Conservation (phyloP, 768 basidiomycete species). For the Phanerochaete carnosa region DNA sequence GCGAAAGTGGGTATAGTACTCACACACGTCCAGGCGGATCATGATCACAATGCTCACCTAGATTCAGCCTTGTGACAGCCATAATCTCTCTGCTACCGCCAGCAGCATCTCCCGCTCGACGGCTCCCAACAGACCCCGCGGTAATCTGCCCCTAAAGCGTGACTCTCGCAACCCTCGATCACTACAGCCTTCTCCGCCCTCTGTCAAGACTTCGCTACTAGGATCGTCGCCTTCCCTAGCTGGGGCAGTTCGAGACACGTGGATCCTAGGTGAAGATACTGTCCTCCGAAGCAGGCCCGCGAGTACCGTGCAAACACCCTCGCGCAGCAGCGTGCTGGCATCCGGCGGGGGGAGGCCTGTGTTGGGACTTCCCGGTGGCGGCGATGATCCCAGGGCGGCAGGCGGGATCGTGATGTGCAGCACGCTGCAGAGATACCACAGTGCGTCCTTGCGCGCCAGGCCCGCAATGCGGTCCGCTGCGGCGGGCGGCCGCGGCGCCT, state of each 20-base stretch:
- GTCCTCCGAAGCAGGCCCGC: conserved; percentile 16
- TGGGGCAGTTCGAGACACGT: background rate
- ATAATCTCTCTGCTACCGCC: conserved; percentile 9
- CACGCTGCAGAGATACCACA: conserved; percentile 51
- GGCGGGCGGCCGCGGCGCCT: background rate
- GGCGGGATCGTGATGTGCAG: conserved; percentile 30
- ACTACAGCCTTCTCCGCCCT: background rate
- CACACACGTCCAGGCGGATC: background rate
- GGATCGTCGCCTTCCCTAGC: background rate
- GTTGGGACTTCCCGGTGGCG: too few species aligned
- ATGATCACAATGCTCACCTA: background rate
- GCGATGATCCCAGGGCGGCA: conserved; percentile 22
- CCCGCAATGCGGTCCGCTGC: conserved; percentile 31
- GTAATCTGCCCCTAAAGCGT: background rate
- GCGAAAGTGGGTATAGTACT: background rate
- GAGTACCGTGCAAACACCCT: conserved; percentile 16
- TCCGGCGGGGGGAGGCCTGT: background rate
- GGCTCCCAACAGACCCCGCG: background rate
- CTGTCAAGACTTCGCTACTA: background rate
- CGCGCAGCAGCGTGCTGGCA: conserved; percentile 1
- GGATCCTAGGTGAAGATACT: background rate
- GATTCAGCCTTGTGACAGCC: conserved; percentile 9
- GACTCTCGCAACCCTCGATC: background rate
- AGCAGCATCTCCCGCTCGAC: conserved; percentile 13
- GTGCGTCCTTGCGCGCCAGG: conserved; percentile 45